Percentiles rank a stretch among this genome's conserved stretches.
Conservation (phyloP, 371 early-diverging fungal species). For the Mortierella sp. region DNA sequence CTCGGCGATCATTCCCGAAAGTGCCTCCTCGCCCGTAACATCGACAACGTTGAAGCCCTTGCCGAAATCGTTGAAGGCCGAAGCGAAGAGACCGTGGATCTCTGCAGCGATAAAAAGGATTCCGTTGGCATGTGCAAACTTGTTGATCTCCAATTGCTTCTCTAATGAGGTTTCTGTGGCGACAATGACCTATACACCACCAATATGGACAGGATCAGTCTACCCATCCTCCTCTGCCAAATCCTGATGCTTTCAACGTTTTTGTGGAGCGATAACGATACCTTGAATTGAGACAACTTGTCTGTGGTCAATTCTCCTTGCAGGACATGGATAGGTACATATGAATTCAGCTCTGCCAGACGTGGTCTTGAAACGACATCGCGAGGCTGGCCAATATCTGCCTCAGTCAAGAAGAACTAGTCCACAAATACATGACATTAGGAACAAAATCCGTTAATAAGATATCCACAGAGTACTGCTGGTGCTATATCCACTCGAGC, state of each 20-base stretch:
- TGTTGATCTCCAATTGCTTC: slow-evolving; percentile 90
- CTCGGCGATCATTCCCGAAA: slow-evolving; percentile 94
- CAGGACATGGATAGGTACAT: slow-evolving; percentile 93
- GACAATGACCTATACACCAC: slow-evolving; percentile 79
- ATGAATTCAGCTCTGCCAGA: slow-evolving; percentile 97
- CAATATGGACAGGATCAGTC: too few relatives aligned
- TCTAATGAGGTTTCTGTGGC: slow-evolving; percentile 81
- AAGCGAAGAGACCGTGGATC: slow-evolving; percentile 95
- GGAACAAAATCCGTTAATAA: too few relatives aligned
- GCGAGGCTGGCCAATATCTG: slow-evolving; percentile 94
- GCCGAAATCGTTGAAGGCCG: slow-evolving; percentile 98
- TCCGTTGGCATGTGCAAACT: slow-evolving; percentile 84
- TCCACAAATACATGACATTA: not conserved
- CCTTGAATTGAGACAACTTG: slow-evolving; percentile 79
- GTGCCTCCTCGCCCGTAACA: slow-evolving; percentile 94
- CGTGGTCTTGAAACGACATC: slow-evolving; percentile 83
- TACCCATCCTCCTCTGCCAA: too few relatives aligned
- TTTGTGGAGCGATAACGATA: slow-evolving; percentile 33
- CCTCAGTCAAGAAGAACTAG: slow-evolving; percentile 92
- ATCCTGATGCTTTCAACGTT: too few relatives aligned
- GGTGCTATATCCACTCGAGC: not conserved
- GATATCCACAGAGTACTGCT: too few relatives aligned
- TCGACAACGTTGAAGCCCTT: slow-evolving; percentile 89
- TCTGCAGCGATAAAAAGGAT: slow-evolving; percentile 96
- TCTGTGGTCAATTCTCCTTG: slow-evolving; percentile 81